Base-by-base conservation (phyloP, 2,329 filamentous ascomycete genomes). In the Scolecobasidium constrictum region DNA sequence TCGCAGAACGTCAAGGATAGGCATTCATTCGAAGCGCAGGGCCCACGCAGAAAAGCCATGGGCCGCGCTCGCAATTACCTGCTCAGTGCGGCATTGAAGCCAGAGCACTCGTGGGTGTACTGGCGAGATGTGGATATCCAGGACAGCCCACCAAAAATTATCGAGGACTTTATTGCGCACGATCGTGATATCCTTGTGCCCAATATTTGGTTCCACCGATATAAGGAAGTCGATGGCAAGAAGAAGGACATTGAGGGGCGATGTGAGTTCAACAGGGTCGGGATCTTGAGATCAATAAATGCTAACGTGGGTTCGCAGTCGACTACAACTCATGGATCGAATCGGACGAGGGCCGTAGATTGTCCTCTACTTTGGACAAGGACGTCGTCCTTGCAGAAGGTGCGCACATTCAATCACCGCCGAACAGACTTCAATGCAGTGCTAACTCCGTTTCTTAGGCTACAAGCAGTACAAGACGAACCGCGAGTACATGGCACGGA, bases 321-420 rank as follows among this genome's bases (percentile, higher is more conserved):
- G 92, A 98, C 61, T 98, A 98, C 69, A 98, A 98, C 65, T 96
- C 92, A 2, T 98, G 92, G 92, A 77, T 94, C 53, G 92, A 98
- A 66, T 90, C 90, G 7, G 81, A 88, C 40, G 83, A 90, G 62
- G 87, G 76, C 38, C 76, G 82, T 46, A 83, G 80, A 55, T 73
- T 96, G 42, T 72, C 81, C n/a, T 67, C 73, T 4, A 77, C 68
- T 42, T 71, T 96, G 16, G 74, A 83, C 51, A 88, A 86, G 58
- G 79, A 95, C 54, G 71, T 84, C 17, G 73, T 98, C 46, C 72
- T 98, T 21, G 92, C 86, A 18, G 92, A 98, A 73, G 92, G 83
- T 84, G 63, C 15, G 43, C 20, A 35, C 20, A 28, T 17, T 13
- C 22, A 19, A 13, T 44, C 12, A 42, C 7, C 42, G n/a, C 26